These are phyloP conservation scores for Corrigiola litoralis DNA, from an alignment of 179 eudicot genomes.

Conservation along the genomic window DNA sequence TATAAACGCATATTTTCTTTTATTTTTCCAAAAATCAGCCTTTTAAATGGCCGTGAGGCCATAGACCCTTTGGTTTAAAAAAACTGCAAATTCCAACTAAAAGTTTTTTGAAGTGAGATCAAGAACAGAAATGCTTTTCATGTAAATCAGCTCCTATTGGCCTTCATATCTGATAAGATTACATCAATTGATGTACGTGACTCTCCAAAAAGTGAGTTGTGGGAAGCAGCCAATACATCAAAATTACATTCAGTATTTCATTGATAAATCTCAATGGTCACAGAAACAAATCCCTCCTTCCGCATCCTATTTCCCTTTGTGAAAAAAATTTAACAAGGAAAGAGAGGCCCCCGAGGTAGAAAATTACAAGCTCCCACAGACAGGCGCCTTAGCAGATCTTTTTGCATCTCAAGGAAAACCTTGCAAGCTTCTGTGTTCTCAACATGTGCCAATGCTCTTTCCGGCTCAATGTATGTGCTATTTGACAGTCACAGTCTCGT, in stretches of 20 bases:
- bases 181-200: conserved; percentile 7
- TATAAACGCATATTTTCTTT: no score
- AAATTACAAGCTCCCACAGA: conserved; percentile 16
- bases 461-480: conserved; percentile 17
- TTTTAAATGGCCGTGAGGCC: no score
- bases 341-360: conserved; percentile 11
- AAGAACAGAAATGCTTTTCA: background rate
- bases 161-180: conserved; percentile 4
- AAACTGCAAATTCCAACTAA: no score
- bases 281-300: conserved; percentile 20
- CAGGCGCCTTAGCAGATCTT: background rate
- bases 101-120: no score
- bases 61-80: no score
- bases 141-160: background rate
- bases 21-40: no score
- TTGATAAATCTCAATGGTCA: conserved; percentile 6
- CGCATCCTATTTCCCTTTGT: conserved; percentile 19
- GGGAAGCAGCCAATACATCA: conserved; percentile 8
- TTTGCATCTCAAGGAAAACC: conserved; percentile 8
- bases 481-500: conserved; percentile 7
- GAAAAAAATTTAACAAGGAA: background rate
- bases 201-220: background rate
- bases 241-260: conserved; percentile 19
- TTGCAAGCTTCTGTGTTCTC: background rate
- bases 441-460: background rate